phyloP scores from a whole-genome alignment of 768 basidiomycete species.

The Glaciozyma antarctica region DNA sequence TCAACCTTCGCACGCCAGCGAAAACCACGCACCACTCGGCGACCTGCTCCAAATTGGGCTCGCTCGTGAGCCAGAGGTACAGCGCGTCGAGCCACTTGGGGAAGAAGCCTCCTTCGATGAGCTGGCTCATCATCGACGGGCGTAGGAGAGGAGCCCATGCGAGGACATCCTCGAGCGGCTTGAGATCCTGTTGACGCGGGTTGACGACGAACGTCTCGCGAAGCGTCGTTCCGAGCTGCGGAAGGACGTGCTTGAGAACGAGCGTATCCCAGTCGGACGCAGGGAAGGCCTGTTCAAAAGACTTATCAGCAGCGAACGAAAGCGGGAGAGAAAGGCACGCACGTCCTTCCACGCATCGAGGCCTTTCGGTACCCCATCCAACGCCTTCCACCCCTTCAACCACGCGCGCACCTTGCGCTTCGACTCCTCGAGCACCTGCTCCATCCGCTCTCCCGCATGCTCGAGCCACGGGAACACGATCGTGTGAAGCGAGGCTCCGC shows the following conservation, averaged over 20 bases:
- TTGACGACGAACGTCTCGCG: constrained; percentile 83
- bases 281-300: constrained; percentile 55
- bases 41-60: constrained; percentile 81
- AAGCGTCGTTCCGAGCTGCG: constrained; percentile 72
- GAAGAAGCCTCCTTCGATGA: constrained; percentile 88
- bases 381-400: constrained; percentile 60
- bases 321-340: constrained; percentile 34
- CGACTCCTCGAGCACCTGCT: constrained; percentile 76
- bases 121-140: constrained; percentile 63
- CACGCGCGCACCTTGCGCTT: constrained; percentile 72
- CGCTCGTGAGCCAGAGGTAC: constrained; percentile 84
- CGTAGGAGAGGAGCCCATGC: constrained; percentile 68
- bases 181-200: constrained; percentile 80
- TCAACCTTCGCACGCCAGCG: neutral
- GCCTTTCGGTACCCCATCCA: constrained; percentile 66
- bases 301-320: neutral
- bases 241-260: constrained; percentile 80
- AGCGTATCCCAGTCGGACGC: constrained; percentile 79
- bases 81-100: constrained; percentile 91
- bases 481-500: constrained; percentile 55
- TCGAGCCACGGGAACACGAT: constrained; percentile 96
- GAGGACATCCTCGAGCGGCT: constrained; percentile 64
- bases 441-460: constrained; percentile 64
- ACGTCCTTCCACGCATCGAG: constrained; percentile 73
- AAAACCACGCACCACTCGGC: constrained; percentile 68